phyloP scores from a whole-genome alignment of 345 rosid species.

The Gynandropsis gynandra region DNA sequence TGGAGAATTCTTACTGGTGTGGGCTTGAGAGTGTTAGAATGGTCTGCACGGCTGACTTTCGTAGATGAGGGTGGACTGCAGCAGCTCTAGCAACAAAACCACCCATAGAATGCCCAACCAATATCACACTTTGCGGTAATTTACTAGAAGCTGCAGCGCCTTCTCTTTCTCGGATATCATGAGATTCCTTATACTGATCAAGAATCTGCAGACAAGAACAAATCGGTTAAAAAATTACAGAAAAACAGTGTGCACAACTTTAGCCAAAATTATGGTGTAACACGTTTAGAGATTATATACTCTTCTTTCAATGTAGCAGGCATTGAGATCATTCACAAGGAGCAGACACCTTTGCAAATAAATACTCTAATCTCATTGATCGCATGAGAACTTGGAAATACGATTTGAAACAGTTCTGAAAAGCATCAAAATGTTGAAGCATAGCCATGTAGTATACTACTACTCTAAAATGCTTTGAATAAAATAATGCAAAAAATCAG shows the following conservation, averaged over 20 bases:
- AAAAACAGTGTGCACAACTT: slow-evolving; percentile 3
- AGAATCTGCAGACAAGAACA: slow-evolving; percentile 49
- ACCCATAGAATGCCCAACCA: slow-evolving; percentile 99
- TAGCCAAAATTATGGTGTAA: not conserved
- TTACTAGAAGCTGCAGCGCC: slow-evolving; percentile 60
- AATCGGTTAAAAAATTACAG: slow-evolving; percentile 1
- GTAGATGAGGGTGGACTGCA: slow-evolving; percentile 65
- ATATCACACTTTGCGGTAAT: slow-evolving; percentile 74
- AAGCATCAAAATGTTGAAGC: too few relatives aligned
- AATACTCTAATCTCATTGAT: not conserved
- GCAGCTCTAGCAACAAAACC: slow-evolving; percentile 99
- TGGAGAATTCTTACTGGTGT: slow-evolving; percentile 68
- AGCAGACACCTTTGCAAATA: too few relatives aligned
- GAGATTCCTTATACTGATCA: slow-evolving; percentile 82
- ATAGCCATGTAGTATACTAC: not conserved
- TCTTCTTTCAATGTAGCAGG: too few relatives aligned
- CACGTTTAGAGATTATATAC: too few relatives aligned
- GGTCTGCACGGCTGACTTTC: slow-evolving; percentile 79
- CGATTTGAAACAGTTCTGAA: not conserved
- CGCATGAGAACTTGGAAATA: not conserved
- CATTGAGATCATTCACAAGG: too few relatives aligned
- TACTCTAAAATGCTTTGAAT: slow-evolving; percentile 5
- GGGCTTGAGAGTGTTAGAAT: slow-evolving; percentile 90
- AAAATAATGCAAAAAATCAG: slow-evolving; percentile 22
- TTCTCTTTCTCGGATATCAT: slow-evolving; percentile 58